Evolutionary conservation across 225 moss, liverwort and hornwort genomes (phyloP).

Genomic region (Bryoerythrophyllum caledonicum): DNA sequence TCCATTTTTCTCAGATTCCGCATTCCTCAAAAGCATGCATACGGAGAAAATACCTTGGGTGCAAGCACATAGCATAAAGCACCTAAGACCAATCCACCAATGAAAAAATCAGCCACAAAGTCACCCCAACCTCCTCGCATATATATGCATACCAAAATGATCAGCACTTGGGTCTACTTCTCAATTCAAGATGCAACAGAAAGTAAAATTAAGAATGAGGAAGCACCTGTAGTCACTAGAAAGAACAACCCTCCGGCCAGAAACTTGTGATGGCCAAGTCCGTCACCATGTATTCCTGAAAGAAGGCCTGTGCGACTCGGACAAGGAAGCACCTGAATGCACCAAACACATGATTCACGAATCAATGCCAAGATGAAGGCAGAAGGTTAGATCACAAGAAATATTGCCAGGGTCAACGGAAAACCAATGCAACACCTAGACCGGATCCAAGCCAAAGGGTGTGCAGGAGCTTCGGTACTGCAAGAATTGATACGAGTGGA

Average conservation of each 20-base stretch:
- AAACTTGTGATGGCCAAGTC: background rate
- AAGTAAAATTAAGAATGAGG: background rate
- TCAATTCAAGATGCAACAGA: too few relatives aligned
- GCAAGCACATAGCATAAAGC: constrained; percentile 89
- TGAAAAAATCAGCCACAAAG: constrained; percentile 85
- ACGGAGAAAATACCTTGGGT: constrained; percentile 77
- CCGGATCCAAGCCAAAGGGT: background rate
- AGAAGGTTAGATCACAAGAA: background rate
- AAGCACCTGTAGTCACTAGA: background rate
- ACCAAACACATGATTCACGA: background rate
- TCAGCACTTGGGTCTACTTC: background rate
- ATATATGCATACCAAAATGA: constrained; percentile 10
- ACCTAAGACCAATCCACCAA: constrained; percentile 89
- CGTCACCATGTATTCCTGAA: background rate
- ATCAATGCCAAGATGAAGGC: background rate
- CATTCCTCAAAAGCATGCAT: too few relatives aligned
- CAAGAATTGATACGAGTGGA: background rate
- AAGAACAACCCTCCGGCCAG: background rate
- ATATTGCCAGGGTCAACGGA: background rate
- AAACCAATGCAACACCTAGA: background rate
- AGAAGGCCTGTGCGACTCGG: background rate
- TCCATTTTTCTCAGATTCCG: too few relatives aligned
- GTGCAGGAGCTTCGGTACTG: too few relatives aligned
- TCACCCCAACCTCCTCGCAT: constrained; percentile 91
- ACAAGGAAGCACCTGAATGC: background rate